These are phyloP conservation scores for Ustilago loliicola DNA, from an alignment of 1,284 basidiomycete species.

Conservation along the genomic window DNA sequence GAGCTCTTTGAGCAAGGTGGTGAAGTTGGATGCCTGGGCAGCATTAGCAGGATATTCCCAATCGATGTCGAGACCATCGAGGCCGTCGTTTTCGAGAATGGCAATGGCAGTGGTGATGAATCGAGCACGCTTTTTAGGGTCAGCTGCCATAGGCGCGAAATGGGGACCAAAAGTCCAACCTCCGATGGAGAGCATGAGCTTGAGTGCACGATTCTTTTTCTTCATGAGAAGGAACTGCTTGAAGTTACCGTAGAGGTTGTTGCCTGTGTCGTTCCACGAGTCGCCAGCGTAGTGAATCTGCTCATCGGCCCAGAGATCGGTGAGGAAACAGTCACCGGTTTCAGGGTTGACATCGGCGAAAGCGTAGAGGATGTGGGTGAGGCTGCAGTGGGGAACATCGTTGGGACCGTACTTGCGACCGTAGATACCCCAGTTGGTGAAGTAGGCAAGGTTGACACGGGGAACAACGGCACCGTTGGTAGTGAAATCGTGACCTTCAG, in stretches of 20 bases:
- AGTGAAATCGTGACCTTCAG: conserved; percentile 32
- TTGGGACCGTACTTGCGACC: conserved; percentile 82
- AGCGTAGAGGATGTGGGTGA: conserved; percentile 86
- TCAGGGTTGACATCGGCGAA: conserved; percentile 84
- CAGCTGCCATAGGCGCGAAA: conserved; percentile 64
- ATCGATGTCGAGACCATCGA: conserved; percentile 83
- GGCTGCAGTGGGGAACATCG: conserved; percentile 77
- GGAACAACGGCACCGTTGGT: conserved; percentile 49
- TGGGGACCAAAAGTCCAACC: conserved; percentile 71
- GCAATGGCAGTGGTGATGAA: conserved; percentile 82
- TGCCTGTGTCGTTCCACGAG: conserved; percentile 71
- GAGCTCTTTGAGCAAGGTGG: conserved; percentile 79
- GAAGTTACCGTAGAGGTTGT: conserved; percentile 88
- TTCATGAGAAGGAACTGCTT: conserved; percentile 89
- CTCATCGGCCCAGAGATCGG: conserved; percentile 85
- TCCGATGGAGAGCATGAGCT: conserved; percentile 71
- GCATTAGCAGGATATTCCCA: conserved; percentile 85
- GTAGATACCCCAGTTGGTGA: conserved; percentile 86
- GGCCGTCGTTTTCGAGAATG: conserved; percentile 85
- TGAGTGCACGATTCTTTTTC: conserved; percentile 76
- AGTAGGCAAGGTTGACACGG: conserved; percentile 54
- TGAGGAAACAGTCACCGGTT: conserved; percentile 76
- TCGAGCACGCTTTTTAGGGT: conserved; percentile 73
- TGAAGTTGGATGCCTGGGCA: conserved; percentile 80
- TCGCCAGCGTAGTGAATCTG: conserved; percentile 77